Percentiles rank a stretch among this genome's conserved stretches.
phyloP scores from a whole-genome alignment of 805 yeast genomes.

The Peterozyma xylosa region DNA sequence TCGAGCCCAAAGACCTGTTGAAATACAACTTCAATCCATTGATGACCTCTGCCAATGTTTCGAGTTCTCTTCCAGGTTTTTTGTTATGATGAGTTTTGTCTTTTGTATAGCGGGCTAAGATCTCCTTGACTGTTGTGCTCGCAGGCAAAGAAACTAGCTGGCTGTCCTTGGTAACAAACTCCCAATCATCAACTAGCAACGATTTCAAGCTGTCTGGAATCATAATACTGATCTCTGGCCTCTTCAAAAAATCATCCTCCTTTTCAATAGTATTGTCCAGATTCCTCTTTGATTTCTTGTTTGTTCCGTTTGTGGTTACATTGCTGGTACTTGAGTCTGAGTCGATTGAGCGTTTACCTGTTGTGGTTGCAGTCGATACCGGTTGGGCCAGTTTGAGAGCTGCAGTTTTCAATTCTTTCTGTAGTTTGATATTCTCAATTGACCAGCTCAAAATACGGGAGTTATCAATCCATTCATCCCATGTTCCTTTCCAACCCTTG shows the following conservation, averaged over 20 bases:
- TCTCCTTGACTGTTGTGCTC: constrained; percentile 39
- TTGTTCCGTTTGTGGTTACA: neutral
- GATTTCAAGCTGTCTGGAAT: constrained; percentile 66
- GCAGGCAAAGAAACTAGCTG: constrained; percentile 63
- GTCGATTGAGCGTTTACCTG: constrained; percentile 2
- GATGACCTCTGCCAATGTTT: constrained; percentile 54
- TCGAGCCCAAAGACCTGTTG: constrained; percentile 61
- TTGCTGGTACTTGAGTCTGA: neutral
- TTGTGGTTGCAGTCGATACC: constrained; percentile 8
- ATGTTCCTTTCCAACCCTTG: constrained; percentile 90
- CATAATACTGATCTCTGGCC: constrained; percentile 43
- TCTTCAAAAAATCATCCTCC: constrained; percentile 24
- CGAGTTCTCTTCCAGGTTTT: constrained; percentile 23
- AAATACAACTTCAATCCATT: constrained; percentile 68
- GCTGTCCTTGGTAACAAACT: constrained; percentile 73
- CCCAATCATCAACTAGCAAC: constrained; percentile 89
- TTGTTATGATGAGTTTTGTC: constrained; percentile 15
- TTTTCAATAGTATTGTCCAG: constrained; percentile 8
- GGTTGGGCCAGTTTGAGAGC: constrained; percentile 24
- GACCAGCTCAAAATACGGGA: constrained; percentile 62
- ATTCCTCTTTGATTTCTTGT: constrained; percentile 2
- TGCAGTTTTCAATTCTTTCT: constrained; percentile 49
- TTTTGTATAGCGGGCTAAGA: constrained; percentile 45
- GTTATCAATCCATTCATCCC: constrained; percentile 93
- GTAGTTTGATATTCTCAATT: constrained; percentile 59